phyloP scores from a whole-genome alignment of 2,329 filamentous ascomycete species.

The Thyridium curvatum region DNA sequence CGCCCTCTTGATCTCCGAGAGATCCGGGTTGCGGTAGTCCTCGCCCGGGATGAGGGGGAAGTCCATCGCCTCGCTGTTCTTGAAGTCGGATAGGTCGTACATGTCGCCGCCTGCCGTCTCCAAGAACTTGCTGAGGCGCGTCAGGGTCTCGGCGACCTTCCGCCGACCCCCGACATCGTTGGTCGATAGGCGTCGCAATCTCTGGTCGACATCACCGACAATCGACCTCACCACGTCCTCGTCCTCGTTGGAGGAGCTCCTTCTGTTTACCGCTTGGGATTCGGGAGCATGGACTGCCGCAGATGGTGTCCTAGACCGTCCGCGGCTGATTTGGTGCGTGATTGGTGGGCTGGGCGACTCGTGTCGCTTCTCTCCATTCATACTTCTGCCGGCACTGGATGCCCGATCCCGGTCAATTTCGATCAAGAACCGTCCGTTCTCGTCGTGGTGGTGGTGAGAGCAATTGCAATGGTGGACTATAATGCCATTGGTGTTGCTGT shows the following conservation, averaged over 20 bases:
- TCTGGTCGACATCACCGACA: slow-evolving; percentile 1
- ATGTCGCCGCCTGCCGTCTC: slow-evolving; percentile 39
- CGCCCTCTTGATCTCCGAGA: slow-evolving; percentile 28
- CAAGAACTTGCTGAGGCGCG: slow-evolving; percentile 34
- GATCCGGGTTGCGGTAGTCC: slow-evolving; percentile 29
- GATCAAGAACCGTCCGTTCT: slow-evolving; percentile 1
- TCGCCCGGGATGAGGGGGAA: slow-evolving; percentile 52
- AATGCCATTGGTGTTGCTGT: neutral
- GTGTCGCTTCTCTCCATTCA: slow-evolving; percentile 1
- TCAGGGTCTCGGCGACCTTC: slow-evolving; percentile 36
- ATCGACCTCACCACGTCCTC: too few relatives aligned
- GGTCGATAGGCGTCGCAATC: neutral
- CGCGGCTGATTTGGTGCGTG: neutral
- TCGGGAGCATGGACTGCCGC: neutral
- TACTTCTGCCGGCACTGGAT: neutral
- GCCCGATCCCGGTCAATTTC: neutral
- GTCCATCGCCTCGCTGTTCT: slow-evolving; percentile 34
- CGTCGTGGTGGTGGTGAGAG: slow-evolving; percentile 10
- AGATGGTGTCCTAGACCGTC: neutral
- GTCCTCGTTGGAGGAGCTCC: neutral
- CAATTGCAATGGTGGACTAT: slow-evolving; percentile 15
- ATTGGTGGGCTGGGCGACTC: neutral
- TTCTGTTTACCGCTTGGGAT: neutral
- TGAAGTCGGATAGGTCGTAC: slow-evolving; percentile 43
- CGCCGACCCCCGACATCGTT: slow-evolving; percentile 25